These are phyloP conservation scores for Orbilia oligospora DNA, from an alignment of 2,329 filamentous ascomycete species.

Conservation along the genomic window DNA sequence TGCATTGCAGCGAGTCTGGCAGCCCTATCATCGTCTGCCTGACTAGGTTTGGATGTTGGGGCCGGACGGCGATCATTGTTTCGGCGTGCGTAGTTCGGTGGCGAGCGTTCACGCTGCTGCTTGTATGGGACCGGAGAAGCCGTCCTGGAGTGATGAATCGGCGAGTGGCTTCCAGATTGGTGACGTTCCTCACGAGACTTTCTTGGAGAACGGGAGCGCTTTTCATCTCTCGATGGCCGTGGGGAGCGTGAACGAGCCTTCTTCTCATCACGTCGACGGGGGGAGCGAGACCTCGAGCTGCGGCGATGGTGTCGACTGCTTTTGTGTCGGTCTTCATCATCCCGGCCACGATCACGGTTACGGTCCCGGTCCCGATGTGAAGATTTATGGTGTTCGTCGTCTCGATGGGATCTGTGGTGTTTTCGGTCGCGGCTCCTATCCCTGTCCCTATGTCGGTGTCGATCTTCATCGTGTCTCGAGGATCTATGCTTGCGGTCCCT, in stretches of 20 bases:
- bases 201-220: constrained; percentile 15
- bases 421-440: constrained; percentile 68
- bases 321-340: constrained; percentile 67
- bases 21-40: constrained; percentile 73
- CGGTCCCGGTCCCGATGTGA: constrained; percentile 66
- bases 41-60: constrained; percentile 17
- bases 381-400: constrained; percentile 68
- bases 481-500: constrained; percentile 62
- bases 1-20: constrained; percentile 81
- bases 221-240: constrained; percentile 6
- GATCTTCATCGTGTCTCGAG: constrained; percentile 61
- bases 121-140: constrained; percentile 43
- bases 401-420: constrained; percentile 67
- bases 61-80: constrained; percentile 59
- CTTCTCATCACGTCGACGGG: constrained; percentile 33
- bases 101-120: constrained; percentile 63
- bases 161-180: constrained; percentile 40
- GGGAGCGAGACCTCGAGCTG: constrained; percentile 55
- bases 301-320: constrained; percentile 63
- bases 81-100: constrained; percentile 59
- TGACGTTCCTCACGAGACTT: constrained; percentile 43
- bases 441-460: constrained; percentile 65
- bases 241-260: constrained; percentile 11
- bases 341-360: no score
- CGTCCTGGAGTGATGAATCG: constrained; percentile 43